A percentile compares a stretch with the other conserved stretches of the same genome.
Evolutionary conservation across 768 basidiomycete genomes (phyloP).

Genomic region (Collybiopsis luxurians): DNA sequence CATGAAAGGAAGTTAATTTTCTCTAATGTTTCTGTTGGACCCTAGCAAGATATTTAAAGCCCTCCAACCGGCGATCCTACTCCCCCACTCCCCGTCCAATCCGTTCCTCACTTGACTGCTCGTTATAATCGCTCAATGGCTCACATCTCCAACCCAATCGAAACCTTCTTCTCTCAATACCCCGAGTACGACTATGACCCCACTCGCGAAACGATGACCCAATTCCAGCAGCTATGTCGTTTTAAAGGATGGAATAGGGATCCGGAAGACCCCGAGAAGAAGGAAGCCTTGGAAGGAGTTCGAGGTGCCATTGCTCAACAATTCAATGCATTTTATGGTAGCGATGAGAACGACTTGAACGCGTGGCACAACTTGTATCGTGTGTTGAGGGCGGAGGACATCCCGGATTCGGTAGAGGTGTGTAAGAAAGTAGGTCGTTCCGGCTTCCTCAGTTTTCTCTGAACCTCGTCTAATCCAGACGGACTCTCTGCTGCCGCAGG

Average conservation of each 20-base stretch:
- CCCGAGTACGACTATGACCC: background rate
- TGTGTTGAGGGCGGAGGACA: background rate
- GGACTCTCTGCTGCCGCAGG: too few relatives aligned
- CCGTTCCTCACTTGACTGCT: background rate
- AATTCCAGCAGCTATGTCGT: conserved; percentile 1
- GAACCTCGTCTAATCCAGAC: too few relatives aligned
- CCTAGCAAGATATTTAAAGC: too few relatives aligned
- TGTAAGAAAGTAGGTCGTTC: conserved; percentile 5
- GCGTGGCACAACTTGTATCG: background rate
- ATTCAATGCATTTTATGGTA: conserved; percentile 8
- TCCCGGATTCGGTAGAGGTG: conserved; percentile 5
- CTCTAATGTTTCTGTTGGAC: too few relatives aligned
- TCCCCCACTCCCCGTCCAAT: too few relatives aligned
- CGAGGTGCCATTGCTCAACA: conserved; percentile 9
- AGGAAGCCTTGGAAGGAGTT: background rate
- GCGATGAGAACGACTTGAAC: background rate
- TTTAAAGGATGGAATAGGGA: conserved; percentile 1
- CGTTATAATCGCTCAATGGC: background rate
- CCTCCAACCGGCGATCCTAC: too few relatives aligned
- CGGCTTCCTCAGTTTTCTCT: too few relatives aligned
- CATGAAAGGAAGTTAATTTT: too few relatives aligned
- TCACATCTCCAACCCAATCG: background rate
- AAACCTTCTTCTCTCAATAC: conserved; percentile 1
- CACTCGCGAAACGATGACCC: conserved; percentile 5
- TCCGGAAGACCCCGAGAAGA: background rate